These are phyloP conservation scores for Chaetomiaceae sp. DNA, from an alignment of 2,329 filamentous ascomycete species.

Conservation along the genomic window DNA sequence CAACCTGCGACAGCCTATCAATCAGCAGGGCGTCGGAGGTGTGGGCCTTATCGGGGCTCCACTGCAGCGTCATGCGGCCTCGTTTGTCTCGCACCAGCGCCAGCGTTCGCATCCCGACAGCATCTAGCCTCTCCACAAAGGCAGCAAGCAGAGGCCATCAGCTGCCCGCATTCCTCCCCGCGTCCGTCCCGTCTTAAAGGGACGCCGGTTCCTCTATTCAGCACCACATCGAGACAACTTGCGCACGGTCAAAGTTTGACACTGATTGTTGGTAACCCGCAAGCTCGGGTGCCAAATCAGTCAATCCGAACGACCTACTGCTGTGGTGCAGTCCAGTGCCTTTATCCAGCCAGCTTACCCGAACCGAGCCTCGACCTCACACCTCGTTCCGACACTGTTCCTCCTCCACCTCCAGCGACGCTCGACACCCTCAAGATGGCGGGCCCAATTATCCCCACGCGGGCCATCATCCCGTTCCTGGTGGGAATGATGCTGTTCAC, in stretches of 20 bases:
- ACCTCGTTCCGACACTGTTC: not conserved
- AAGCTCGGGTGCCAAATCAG: constrained; percentile 6
- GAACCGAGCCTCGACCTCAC: no score
- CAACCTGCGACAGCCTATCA: constrained; percentile 12
- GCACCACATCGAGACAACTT: not conserved
- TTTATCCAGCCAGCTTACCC: constrained; percentile 14
- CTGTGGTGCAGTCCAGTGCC: no score
- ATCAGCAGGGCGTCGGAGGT: constrained; percentile 10
- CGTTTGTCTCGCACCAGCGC: no score
- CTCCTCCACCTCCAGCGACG: not conserved
- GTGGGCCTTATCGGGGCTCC: constrained; percentile 1
- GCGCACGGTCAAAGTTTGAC: not conserved
- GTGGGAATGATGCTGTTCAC: constrained; percentile 96
- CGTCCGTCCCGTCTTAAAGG: not conserved
- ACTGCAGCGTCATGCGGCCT: constrained; percentile 14
- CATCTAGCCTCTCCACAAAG: constrained; percentile 13
- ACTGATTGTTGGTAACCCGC: not conserved
- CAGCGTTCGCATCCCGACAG: no score
- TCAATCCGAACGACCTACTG: not conserved
- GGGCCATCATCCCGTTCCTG: constrained; percentile 71
- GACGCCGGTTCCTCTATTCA: constrained; percentile 6
- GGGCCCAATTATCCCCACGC: constrained; percentile 57
- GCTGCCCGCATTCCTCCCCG: not conserved
- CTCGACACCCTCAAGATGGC: constrained; percentile 15
- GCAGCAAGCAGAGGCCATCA: constrained; percentile 1